Conservation (phyloP, 805 yeast genomes). For the Torulaspora microellipsoides region DNA sequence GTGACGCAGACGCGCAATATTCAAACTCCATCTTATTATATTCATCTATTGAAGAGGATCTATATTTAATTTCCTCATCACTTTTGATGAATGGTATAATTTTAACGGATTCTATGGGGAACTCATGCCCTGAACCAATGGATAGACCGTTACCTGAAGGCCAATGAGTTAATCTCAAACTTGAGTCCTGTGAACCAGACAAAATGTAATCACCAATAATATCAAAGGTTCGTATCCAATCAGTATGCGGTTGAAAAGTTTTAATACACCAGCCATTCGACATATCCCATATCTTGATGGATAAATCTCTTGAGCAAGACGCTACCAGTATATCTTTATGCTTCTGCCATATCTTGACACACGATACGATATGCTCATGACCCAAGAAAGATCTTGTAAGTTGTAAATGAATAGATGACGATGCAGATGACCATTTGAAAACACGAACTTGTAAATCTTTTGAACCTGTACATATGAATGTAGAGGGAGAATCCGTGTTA, state of each 20-base stretch:
- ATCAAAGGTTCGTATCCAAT: slow-evolving; percentile 78
- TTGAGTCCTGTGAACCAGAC: slow-evolving; percentile 77
- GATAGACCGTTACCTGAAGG: slow-evolving; percentile 64
- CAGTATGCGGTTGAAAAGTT: slow-evolving; percentile 74
- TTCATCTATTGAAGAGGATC: slow-evolving; percentile 36
- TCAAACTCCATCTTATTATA: slow-evolving; percentile 50
- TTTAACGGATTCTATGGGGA: slow-evolving; percentile 71
- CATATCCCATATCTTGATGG: slow-evolving; percentile 64
- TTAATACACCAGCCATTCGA: slow-evolving; percentile 60
- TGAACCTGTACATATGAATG: slow-evolving; percentile 44
- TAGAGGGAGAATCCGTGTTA: slow-evolving; percentile 14
- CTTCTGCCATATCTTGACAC: slow-evolving; percentile 45
- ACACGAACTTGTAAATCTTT: slow-evolving; percentile 56
- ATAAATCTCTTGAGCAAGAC: slow-evolving; percentile 59
- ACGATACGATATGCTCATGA: slow-evolving; percentile 82
- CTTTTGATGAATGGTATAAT: slow-evolving; percentile 54
- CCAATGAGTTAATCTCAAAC: slow-evolving; percentile 62
- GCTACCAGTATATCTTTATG: slow-evolving; percentile 46
- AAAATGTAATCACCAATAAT: slow-evolving; percentile 53
- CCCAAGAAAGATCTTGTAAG: slow-evolving; percentile 66
- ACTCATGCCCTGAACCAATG: slow-evolving; percentile 69
- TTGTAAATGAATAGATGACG: slow-evolving; percentile 36
- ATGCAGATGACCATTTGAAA: slow-evolving; percentile 27
- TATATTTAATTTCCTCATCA: slow-evolving; percentile 40
- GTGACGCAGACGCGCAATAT: slow-evolving; percentile 71